These are phyloP conservation scores for Staphylotrichum longicolle DNA, from an alignment of 495 filamentous ascomycete species.

Conservation along the genomic window DNA sequence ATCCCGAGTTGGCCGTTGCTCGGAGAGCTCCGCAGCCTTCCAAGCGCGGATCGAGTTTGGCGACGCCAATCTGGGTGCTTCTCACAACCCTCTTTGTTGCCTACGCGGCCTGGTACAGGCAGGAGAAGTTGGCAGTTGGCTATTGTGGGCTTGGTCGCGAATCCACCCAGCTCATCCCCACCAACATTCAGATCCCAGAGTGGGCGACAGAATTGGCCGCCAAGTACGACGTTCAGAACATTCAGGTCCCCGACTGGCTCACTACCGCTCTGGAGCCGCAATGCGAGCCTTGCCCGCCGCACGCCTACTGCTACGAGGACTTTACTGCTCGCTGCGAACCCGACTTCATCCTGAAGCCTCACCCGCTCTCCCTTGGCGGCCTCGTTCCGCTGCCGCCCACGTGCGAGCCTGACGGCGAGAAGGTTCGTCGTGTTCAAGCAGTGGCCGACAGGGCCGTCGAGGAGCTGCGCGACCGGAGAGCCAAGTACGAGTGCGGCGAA, in stretches of 20 bases:
- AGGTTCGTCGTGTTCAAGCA: conserved; percentile 77
- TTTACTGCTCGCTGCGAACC: conserved; percentile 76
- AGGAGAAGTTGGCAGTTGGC: conserved; percentile 90
- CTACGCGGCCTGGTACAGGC: conserved; percentile 80
- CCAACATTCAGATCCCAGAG: conserved; percentile 44
- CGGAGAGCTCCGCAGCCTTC: conserved; percentile 24
- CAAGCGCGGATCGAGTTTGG: conserved; percentile 27
- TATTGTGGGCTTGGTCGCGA: conserved; percentile 85
- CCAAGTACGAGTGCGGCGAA: conserved; percentile 87
- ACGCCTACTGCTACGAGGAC: conserved; percentile 82
- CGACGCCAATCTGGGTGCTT: conserved; percentile 63
- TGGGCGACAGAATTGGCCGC: conserved; percentile 41
- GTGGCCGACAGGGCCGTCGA: conserved; percentile 88
- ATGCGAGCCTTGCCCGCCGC: conserved; percentile 88
- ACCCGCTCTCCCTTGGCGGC: conserved; percentile 79
- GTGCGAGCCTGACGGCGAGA: conserved; percentile 94
- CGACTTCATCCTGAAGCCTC: conserved; percentile 80
- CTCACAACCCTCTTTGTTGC: conserved; percentile 63
- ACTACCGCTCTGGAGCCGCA: conserved; percentile 66
- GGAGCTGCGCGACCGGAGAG: conserved; percentile 78
- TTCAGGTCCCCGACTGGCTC: conserved; percentile 62
- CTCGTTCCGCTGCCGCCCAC: conserved; percentile 81
- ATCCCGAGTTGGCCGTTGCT: conserved; percentile 30
- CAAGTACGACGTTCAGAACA: conserved; percentile 40
- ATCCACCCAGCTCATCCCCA: conserved; percentile 45